Percentiles rank a stretch among this genome's conserved stretches.
These are phyloP conservation scores for Lobosporangium transversale DNA, from an alignment of 192 early-diverging fungal genomes.

Conservation along the genomic window DNA sequence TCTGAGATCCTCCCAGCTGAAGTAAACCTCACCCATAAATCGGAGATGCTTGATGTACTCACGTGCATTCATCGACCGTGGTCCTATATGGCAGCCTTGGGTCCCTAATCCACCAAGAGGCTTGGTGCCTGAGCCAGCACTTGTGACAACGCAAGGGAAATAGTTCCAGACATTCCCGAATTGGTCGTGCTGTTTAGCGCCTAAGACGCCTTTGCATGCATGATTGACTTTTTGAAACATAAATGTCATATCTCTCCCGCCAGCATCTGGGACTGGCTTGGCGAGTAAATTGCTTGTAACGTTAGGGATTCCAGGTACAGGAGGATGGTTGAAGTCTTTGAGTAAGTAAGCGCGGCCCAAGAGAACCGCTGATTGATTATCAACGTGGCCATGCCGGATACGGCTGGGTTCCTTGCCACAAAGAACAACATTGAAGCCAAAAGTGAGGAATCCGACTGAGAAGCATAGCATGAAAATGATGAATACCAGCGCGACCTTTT, in stretches of 20 bases:
- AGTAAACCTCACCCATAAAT: slow-evolving; percentile 71
- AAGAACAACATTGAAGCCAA: slow-evolving; percentile 80
- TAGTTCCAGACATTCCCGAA: slow-evolving; percentile 61
- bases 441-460: slow-evolving; percentile 83
- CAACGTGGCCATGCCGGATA: slow-evolving; percentile 61
- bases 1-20: slow-evolving; percentile 73
- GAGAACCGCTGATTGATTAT: slow-evolving; percentile 65
- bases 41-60: slow-evolving; percentile 56
- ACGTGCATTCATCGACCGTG: slow-evolving; percentile 47
- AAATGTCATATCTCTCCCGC: slow-evolving; percentile 78
- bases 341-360: slow-evolving; percentile 73
- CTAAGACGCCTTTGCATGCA: slow-evolving; percentile 70
- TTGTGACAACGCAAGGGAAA: slow-evolving; percentile 75
- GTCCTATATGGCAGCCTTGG: slow-evolving; percentile 68
- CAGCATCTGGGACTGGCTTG: slow-evolving; percentile 64
- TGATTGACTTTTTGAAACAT: slow-evolving; percentile 82
- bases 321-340: slow-evolving; percentile 63
- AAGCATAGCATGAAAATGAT: slow-evolving; percentile 82
- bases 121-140: slow-evolving; percentile 52
- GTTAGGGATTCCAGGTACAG: slow-evolving; percentile 41
- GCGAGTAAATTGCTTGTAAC: slow-evolving; percentile 60
- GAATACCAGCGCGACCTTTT: slow-evolving; percentile 88
- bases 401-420: slow-evolving; percentile 60
- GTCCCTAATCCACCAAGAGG: slow-evolving; percentile 63
- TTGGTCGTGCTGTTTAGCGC: slow-evolving; percentile 35